These are phyloP conservation scores for Zygosaccharomyces sapae DNA, from an alignment of 1,139 yeast genomes.

Conservation along the genomic window DNA sequence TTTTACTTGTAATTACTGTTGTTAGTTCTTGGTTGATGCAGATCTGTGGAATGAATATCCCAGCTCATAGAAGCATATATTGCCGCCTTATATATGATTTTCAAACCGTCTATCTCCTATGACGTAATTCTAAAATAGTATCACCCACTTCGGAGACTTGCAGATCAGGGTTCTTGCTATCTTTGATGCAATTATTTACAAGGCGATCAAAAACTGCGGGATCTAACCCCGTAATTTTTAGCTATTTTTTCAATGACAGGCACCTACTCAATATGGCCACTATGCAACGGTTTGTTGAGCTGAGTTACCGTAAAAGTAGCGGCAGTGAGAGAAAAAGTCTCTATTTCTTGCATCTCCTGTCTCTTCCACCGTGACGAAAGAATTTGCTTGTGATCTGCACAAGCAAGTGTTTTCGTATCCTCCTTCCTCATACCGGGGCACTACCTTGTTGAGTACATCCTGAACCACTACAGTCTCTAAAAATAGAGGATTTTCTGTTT, in stretches of 20 bases:
- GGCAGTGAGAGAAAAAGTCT: too few relatives aligned
- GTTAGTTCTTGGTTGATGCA: neutral
- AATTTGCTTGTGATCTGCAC: neutral
- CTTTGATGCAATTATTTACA: neutral
- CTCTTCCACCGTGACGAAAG: too few relatives aligned
- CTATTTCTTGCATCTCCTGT: too few relatives aligned
- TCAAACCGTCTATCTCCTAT: neutral
- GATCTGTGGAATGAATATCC: neutral
- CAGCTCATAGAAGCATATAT: neutral
- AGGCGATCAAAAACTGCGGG: neutral
- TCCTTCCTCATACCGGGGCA: slow-evolving; percentile 33
- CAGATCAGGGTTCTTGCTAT: neutral
- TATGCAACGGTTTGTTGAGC: too few relatives aligned
- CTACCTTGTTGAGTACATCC: slow-evolving; percentile 31
- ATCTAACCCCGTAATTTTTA: too few relatives aligned
- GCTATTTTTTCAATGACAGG: too few relatives aligned
- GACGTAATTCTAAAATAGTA: slow-evolving; percentile 3
- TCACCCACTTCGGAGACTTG: neutral
- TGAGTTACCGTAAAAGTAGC: too few relatives aligned
- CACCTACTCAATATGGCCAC: too few relatives aligned
- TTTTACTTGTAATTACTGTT: neutral
- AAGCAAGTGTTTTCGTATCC: neutral
- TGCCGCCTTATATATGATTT: neutral
- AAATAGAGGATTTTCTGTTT: slow-evolving; percentile 28
- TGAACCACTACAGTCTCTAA: slow-evolving; percentile 29